These are phyloP conservation scores for Monilinia fructigena DNA, from an alignment of 2,329 filamentous ascomycete species.

Conservation along the genomic window DNA sequence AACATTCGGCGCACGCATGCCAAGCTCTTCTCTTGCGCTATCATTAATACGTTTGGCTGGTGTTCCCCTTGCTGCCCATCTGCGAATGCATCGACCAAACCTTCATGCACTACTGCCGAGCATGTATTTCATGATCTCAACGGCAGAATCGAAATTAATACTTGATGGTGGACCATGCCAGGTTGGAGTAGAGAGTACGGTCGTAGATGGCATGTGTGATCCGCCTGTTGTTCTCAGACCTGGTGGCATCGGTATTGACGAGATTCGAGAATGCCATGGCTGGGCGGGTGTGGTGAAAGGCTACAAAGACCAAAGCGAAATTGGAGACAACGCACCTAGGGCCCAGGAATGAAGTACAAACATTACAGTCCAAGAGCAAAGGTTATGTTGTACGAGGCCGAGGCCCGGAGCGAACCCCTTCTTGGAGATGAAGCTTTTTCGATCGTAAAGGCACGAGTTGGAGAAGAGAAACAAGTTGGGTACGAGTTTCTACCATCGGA, in stretches of 20 bases:
- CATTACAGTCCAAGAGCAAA: slow-evolving; percentile 91
- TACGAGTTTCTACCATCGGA: slow-evolving; percentile 15
- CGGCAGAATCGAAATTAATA: slow-evolving; percentile 81
- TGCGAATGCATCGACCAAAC: slow-evolving; percentile 90
- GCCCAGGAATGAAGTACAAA: slow-evolving; percentile 98
- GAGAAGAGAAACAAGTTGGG: slow-evolving; percentile 23
- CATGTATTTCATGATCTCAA: slow-evolving; percentile 85
- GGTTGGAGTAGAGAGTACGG: slow-evolving; percentile 94
- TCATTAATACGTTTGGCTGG: slow-evolving; percentile 79
- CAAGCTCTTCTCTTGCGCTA: slow-evolving; percentile 77
- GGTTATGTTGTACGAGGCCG: slow-evolving; percentile 76
- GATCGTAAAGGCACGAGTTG: slow-evolving; percentile 23
- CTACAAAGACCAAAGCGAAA: slow-evolving; percentile 74
- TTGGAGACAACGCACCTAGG: slow-evolving; percentile 65
- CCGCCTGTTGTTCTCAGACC: slow-evolving; percentile 83
- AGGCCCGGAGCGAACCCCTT: neutral
- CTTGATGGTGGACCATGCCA: slow-evolving; percentile 83
- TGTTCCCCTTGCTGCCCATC: slow-evolving; percentile 82
- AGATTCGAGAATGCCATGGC: slow-evolving; percentile 69
- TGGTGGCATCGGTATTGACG: slow-evolving; percentile 81
- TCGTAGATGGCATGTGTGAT: slow-evolving; percentile 82
- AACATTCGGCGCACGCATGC: slow-evolving; percentile 91
- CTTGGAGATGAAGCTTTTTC: slow-evolving; percentile 12
- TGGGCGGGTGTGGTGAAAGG: slow-evolving; percentile 78
- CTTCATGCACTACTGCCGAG: slow-evolving; percentile 84